These are phyloP conservation scores for Colletotrichum cereale DNA, from an alignment of 2,329 filamentous ascomycete genomes.

Conservation along the genomic window DNA sequence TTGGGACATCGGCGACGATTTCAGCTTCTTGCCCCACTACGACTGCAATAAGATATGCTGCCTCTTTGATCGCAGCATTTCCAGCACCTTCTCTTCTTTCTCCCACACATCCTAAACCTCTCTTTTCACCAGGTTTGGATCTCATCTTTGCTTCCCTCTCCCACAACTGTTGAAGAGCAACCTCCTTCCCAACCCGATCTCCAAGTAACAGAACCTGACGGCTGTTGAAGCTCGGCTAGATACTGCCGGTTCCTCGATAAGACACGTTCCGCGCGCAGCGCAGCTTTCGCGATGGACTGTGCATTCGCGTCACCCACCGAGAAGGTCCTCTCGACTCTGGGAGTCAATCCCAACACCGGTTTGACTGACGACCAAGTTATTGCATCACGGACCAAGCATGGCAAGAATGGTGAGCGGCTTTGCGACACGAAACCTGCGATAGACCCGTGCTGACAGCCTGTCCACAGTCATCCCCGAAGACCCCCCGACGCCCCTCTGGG, in stretches of 20 bases:
- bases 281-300: constrained; percentile 66
- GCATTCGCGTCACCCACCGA: constrained; percentile 70
- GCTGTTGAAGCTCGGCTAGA: constrained; percentile 30
- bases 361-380: constrained; percentile 71
- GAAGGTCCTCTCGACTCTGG: constrained; percentile 70
- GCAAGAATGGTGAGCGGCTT: constrained; percentile 71
- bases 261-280: constrained; percentile 37
- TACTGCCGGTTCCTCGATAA: constrained; percentile 33
- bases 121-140: constrained; percentile 20
- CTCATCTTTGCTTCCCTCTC: constrained; percentile 1
- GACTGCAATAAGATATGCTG: constrained; percentile 40
- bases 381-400: constrained; percentile 68
- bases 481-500: constrained; percentile 94
- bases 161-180: constrained; percentile 3
- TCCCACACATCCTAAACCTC: constrained; percentile 22
- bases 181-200: too few relatives aligned
- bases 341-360: constrained; percentile 66
- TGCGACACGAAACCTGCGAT: constrained; percentile 22
- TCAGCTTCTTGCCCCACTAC: constrained; percentile 40
- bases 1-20: constrained; percentile 39
- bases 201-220: constrained; percentile 13
- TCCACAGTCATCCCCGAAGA: constrained; percentile 78
- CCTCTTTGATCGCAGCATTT: constrained; percentile 33
- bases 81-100: constrained; percentile 32
- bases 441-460: constrained; percentile 38